These are phyloP conservation scores for Zygoascus bituminiphila DNA, from an alignment of 805 yeast species.

Conservation along the genomic window DNA sequence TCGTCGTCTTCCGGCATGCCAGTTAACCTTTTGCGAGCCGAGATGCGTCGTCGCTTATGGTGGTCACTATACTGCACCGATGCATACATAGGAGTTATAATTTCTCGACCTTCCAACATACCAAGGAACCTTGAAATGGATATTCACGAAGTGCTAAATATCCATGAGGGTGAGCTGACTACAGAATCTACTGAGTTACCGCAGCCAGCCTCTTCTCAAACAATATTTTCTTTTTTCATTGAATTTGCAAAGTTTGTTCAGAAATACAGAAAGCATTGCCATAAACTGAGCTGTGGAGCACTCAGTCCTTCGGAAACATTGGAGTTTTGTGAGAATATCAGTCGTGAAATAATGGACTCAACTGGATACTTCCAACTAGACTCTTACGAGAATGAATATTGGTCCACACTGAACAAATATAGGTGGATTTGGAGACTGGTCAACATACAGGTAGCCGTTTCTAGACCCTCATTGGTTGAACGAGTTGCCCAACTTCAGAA, in stretches of 20 bases:
- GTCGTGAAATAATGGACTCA: slow-evolving; percentile 33
- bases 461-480: neutral
- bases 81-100: slow-evolving; percentile 54
- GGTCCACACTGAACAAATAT: neutral
- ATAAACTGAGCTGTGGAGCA: slow-evolving; percentile 40
- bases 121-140: slow-evolving; percentile 42
- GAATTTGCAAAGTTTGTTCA: slow-evolving; percentile 45
- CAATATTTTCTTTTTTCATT: slow-evolving; percentile 51
- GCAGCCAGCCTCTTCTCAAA: slow-evolving; percentile 31
- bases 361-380: slow-evolving; percentile 44
- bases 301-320: slow-evolving; percentile 43
- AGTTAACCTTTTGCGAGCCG: slow-evolving; percentile 38
- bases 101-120: slow-evolving; percentile 54
- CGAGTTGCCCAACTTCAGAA: neutral
- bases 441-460: neutral
- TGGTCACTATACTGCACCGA: slow-evolving; percentile 61
- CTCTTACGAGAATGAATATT: slow-evolving; percentile 1
- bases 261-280: slow-evolving; percentile 41
- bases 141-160: slow-evolving; percentile 42
- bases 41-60: slow-evolving; percentile 55
- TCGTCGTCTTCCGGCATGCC: slow-evolving; percentile 31
- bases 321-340: slow-evolving; percentile 38
- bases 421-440: neutral
- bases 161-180: slow-evolving; percentile 38
- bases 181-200: slow-evolving; percentile 21